Conservation (phyloP, 2,329 filamentous ascomycete genomes). For the Ustilaginoidea virens region DNA sequence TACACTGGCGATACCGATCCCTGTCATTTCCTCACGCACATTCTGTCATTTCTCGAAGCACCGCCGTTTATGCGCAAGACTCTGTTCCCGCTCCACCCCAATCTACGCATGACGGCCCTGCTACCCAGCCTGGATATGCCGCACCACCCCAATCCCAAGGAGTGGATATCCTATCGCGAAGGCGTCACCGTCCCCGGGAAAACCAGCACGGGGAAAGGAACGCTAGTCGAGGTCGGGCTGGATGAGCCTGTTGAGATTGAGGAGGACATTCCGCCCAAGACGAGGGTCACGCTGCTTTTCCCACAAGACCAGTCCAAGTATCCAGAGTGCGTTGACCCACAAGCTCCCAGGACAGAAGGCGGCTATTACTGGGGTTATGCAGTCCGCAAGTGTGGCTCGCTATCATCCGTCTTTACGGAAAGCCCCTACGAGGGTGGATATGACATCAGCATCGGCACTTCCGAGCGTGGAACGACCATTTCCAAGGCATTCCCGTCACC, state of each 20-base stretch:
- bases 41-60: conserved; percentile 70
- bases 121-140: conserved; percentile 73
- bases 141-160: conserved; percentile 60
- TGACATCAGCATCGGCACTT: conserved; percentile 70
- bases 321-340: conserved; percentile 48
- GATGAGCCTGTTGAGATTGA: conserved; percentile 39
- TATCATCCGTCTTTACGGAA: conserved; percentile 66
- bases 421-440: conserved; percentile 63
- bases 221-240: conserved; percentile 42
- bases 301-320: conserved; percentile 27
- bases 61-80: conserved; percentile 66
- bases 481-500: conserved; percentile 28
- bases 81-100: conserved; percentile 66
- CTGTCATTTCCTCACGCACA: conserved; percentile 63
- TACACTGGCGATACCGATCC: conserved; percentile 61
- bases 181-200: conserved; percentile 46
- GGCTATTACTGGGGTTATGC: conserved; percentile 83
- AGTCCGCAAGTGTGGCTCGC: conserved; percentile 47
- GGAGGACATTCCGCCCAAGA: conserved; percentile 49
- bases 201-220: conserved; percentile 27
- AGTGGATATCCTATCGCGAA: conserved; percentile 69
- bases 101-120: conserved; percentile 56
- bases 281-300: conserved; percentile 56
- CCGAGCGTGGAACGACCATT: conserved; percentile 51
- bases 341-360: conserved; percentile 52